phyloP scores from a whole-genome alignment of 1,284 basidiomycete genomes.

The Ceratobasidium sp. region DNA sequence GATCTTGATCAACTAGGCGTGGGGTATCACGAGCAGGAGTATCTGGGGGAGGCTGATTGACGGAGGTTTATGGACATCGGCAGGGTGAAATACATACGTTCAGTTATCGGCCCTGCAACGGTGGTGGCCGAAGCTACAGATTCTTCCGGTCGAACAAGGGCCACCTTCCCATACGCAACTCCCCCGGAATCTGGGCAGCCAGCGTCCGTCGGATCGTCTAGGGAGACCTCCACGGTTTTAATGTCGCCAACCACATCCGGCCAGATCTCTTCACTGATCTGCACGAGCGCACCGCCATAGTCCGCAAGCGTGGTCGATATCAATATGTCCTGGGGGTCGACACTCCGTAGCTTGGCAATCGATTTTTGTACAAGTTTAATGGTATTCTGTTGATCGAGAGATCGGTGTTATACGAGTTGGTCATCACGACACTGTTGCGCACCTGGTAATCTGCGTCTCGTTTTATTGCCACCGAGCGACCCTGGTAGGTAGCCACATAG shows the following conservation, averaged over 20 bases:
- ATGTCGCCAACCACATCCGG: background rate
- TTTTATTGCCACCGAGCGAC: background rate
- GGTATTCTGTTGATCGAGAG: background rate
- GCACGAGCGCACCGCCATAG: background rate
- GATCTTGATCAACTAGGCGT: background rate
- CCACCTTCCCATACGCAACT: no score
- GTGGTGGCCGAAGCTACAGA: no score
- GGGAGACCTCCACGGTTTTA: background rate
- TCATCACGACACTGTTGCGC: background rate
- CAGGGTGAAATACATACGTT: no score
- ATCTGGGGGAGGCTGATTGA: background rate
- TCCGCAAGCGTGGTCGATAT: background rate
- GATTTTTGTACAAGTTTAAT: constrained; percentile 6
- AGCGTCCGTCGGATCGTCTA: background rate
- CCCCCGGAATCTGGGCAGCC: no score
- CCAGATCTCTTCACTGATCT: no score
- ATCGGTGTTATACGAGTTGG: background rate
- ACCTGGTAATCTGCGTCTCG: constrained; percentile 15
- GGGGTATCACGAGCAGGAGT: background rate
- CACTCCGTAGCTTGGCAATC: background rate
- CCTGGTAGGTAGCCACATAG: constrained; percentile 1
- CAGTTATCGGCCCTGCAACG: no score
- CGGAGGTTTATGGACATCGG: no score
- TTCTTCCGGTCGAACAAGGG: no score
- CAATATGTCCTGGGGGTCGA: background rate